Evolutionary conservation across 208 protist genomes (phyloP).

Genomic region (Leishmania lainsoni): DNA sequence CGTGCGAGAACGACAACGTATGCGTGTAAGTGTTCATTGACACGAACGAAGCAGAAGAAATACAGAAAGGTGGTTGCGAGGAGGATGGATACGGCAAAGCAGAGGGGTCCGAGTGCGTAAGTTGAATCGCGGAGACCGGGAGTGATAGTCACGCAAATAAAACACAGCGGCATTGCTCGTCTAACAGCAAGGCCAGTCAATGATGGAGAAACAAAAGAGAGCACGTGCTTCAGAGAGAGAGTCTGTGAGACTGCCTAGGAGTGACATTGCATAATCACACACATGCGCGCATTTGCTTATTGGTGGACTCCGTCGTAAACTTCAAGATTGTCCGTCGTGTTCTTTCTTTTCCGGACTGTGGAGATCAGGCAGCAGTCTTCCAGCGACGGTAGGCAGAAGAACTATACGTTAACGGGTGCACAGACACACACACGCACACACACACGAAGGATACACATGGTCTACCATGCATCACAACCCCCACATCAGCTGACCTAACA

Average conservation of each 20-base stretch:
- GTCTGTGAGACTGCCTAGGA: background rate
- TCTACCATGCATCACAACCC: background rate
- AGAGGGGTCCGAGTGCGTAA: background rate
- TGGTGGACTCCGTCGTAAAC: background rate
- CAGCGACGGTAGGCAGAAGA: background rate
- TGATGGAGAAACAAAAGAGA: background rate
- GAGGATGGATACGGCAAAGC: background rate
- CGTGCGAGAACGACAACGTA: background rate
- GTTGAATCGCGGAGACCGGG: background rate
- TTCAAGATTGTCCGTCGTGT: background rate
- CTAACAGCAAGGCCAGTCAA: background rate
- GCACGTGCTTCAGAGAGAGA: background rate
- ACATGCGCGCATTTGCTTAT: background rate
- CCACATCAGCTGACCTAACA: background rate
- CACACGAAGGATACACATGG: background rate
- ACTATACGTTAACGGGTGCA: background rate
- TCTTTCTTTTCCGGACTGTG: background rate
- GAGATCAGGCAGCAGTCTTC: background rate
- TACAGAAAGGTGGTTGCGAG: background rate
- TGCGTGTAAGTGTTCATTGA: background rate
- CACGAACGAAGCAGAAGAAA: background rate
- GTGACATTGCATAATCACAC: background rate
- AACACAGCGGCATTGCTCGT: background rate
- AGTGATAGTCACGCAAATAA: background rate
- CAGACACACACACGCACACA: background rate